These are phyloP conservation scores for Globomyces sp. DNA, from an alignment of 371 early-diverging fungal genomes.

Conservation along the genomic window DNA sequence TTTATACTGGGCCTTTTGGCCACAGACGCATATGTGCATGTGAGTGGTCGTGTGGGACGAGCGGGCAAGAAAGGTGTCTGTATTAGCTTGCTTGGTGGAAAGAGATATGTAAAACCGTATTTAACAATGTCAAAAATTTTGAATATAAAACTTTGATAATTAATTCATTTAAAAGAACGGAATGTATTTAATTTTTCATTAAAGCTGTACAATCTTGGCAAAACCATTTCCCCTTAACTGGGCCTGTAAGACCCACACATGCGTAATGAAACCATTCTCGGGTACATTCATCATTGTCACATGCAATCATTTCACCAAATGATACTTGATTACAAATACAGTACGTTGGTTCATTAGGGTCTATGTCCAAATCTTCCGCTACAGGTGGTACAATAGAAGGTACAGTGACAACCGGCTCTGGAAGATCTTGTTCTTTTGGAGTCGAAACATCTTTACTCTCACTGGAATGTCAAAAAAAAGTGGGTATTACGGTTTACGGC, in stretches of 20 bases:
- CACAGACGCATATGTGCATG: constrained; percentile 70
- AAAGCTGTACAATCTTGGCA: constrained; percentile 59
- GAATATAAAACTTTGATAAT: too few species aligned
- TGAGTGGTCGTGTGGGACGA: constrained; percentile 80
- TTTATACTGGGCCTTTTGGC: constrained; percentile 69
- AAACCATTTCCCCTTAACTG: constrained; percentile 91
- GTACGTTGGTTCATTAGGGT: constrained; percentile 94
- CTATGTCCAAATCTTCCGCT: constrained; percentile 44
- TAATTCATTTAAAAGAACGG: background rate
- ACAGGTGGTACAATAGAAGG: too few species aligned
- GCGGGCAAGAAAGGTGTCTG: constrained; percentile 54
- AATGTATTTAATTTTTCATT: constrained; percentile 1
- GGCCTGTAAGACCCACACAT: constrained; percentile 83
- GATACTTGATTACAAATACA: constrained; percentile 95
- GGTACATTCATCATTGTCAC: constrained; percentile 89
- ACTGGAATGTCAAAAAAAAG: too few species aligned
- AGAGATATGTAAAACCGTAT: too few species aligned
- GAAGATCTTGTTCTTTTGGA: too few species aligned
- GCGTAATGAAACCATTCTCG: constrained; percentile 95
- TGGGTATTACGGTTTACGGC: too few species aligned
- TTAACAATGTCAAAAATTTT: too few species aligned
- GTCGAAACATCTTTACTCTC: too few species aligned
- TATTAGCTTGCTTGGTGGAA: constrained; percentile 24
- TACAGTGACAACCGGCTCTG: too few species aligned
- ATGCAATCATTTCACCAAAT: constrained; percentile 96